Percentiles rank a stretch among this genome's conserved stretches.
These are phyloP conservation scores for Euptelea pleiosperma DNA, from an alignment of 164 flowering plant species.

Conservation along the genomic window DNA sequence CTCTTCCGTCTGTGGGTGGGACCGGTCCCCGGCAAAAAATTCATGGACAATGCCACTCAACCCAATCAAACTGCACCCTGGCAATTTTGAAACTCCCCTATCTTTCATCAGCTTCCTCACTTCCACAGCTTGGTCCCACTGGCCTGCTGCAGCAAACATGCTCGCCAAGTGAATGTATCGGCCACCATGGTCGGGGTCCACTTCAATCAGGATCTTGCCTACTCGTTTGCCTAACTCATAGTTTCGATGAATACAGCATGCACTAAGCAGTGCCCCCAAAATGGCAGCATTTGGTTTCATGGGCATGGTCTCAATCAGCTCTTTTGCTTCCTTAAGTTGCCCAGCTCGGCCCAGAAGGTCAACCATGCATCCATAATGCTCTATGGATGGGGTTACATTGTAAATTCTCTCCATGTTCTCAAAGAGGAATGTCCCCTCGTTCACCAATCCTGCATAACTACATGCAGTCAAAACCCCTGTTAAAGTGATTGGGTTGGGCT, in stretches of 20 bases:
- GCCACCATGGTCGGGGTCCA: constrained; percentile 43
- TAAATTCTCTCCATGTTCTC: constrained; percentile 34
- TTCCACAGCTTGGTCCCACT: constrained; percentile 38
- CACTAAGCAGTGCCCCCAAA: constrained; percentile 49
- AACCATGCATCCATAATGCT: constrained; percentile 60
- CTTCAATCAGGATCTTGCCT: constrained; percentile 31
- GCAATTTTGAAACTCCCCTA: constrained; percentile 34
- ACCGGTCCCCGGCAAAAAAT: constrained; percentile 31
- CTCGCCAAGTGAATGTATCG: constrained; percentile 42
- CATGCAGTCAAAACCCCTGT: constrained; percentile 49
- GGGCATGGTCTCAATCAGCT: constrained; percentile 41
- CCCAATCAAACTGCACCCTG: constrained; percentile 40
- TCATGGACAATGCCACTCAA: constrained; percentile 40
- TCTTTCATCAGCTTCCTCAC: constrained; percentile 36
- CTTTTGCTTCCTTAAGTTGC: constrained; percentile 39
- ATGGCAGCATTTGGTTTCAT: constrained; percentile 40
- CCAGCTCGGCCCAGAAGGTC: constrained; percentile 56
- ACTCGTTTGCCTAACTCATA: constrained; percentile 34
- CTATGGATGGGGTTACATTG: constrained; percentile 32
- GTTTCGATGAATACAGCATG: constrained; percentile 39
- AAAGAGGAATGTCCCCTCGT: constrained; percentile 36
- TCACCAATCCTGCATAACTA: constrained; percentile 45
- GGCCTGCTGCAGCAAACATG: constrained; percentile 29
- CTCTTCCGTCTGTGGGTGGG: constrained; percentile 27
- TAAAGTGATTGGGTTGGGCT: constrained; percentile 46